A percentile compares a stretch with the other conserved stretches of the same genome.
Conservation (phyloP, 371 early-diverging fungal species). For the Apophysomyces elegans region DNA sequence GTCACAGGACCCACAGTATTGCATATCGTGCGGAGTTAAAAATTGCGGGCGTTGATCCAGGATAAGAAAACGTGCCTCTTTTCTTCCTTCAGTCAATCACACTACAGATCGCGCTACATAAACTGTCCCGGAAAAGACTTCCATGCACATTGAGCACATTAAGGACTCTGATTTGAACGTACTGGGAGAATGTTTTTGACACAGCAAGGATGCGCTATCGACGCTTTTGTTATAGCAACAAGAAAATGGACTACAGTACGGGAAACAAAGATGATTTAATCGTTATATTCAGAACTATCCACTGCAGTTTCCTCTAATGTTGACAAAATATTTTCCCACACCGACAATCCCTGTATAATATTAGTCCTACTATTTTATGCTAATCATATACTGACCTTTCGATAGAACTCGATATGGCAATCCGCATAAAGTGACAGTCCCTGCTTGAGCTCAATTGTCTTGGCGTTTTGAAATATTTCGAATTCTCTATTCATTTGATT, state of each 20-base stretch:
- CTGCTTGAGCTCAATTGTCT: slow-evolving; percentile 79
- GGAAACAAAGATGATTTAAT: no score
- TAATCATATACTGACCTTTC: slow-evolving; percentile 56
- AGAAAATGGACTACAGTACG: no score
- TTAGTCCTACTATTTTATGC: not conserved
- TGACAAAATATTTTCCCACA: slow-evolving; percentile 52
- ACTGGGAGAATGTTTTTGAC: no score
- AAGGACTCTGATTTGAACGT: no score
- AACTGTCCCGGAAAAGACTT: no score
- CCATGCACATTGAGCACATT: no score
- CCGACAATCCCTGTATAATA: slow-evolving; percentile 35
- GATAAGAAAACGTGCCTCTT: no score
- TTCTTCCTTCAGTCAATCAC: no score
- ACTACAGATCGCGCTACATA: no score
- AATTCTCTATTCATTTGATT: slow-evolving; percentile 81
- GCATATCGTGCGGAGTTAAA: not conserved
- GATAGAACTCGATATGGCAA: slow-evolving; percentile 82
- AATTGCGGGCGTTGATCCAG: not conserved
- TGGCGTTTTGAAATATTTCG: slow-evolving; percentile 77
- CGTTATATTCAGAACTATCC: slow-evolving; percentile 1
- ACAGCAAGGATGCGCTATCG: no score
- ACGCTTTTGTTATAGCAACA: no score
- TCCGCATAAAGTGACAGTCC: slow-evolving; percentile 75
- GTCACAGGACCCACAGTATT: no score
- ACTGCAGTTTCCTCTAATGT: slow-evolving; percentile 31